phyloP scores from a whole-genome alignment of 768 basidiomycete species.

The Suillus subalutaceus region DNA sequence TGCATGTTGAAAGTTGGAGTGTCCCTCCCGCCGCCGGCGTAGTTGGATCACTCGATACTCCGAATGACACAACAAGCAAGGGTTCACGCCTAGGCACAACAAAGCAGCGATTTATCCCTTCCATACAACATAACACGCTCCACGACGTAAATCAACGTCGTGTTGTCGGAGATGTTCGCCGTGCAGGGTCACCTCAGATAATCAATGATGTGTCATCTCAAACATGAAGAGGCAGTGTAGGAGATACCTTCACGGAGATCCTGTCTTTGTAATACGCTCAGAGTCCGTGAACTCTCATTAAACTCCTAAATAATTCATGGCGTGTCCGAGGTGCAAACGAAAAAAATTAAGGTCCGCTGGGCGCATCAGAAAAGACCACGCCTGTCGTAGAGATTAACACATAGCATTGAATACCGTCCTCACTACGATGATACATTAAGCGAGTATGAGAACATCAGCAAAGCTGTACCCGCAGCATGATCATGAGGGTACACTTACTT shows the following conservation, averaged over 20 bases:
- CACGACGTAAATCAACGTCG: not conserved
- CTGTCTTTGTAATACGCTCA: constrained; percentile 73
- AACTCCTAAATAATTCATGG: constrained; percentile 81
- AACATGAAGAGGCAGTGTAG: constrained; percentile 17
- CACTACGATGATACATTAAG: constrained; percentile 44
- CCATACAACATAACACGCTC: not conserved
- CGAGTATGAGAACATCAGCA: constrained; percentile 11
- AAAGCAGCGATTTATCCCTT: not conserved
- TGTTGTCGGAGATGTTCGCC: not conserved
- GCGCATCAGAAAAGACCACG: constrained; percentile 74
- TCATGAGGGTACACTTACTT: constrained; percentile 45
- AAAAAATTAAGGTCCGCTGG: constrained; percentile 86
- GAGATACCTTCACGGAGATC: constrained; percentile 78
- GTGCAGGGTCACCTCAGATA: constrained; percentile 61
- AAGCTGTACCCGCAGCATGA: constrained; percentile 12
- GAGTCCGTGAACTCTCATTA: constrained; percentile 77
- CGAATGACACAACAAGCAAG: not conserved
- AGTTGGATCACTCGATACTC: not conserved
- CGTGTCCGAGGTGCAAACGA: constrained; percentile 83
- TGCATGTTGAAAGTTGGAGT: too few species aligned
- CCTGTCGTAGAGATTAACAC: constrained; percentile 70
- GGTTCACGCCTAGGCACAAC: not conserved
- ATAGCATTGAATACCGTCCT: constrained; percentile 84
- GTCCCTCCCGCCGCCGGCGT: not conserved
- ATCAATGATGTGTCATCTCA: constrained; percentile 17